These are phyloP conservation scores for Euphorbia peplus DNA, from an alignment of 345 rosid species.

Conservation along the genomic window DNA sequence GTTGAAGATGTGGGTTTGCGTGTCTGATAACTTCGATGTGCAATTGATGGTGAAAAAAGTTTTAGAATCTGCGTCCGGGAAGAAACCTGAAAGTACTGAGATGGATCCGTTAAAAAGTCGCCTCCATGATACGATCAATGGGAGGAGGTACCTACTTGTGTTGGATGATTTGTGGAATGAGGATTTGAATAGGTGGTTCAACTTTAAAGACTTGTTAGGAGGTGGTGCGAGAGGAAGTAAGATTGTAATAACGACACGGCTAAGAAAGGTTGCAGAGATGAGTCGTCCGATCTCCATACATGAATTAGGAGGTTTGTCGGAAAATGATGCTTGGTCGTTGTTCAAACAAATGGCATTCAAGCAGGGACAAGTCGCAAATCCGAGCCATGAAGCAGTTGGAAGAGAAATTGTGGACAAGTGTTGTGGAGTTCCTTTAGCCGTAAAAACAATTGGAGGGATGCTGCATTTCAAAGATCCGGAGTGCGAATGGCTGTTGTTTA, in stretches of 20 bases:
- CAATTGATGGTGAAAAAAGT: not conserved
- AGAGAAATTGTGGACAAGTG: not conserved
- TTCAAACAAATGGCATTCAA: too few relatives aligned
- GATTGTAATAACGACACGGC: not conserved
- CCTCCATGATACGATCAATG: not conserved
- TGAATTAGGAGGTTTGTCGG: not conserved
- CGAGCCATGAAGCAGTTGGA: not conserved
- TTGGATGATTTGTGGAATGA: slow-evolving; percentile 10
- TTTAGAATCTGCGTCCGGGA: not conserved
- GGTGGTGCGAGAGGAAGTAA: slow-evolving; percentile 5
- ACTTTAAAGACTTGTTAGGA: not conserved
- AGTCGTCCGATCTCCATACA: not conserved
- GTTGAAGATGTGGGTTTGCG: slow-evolving; percentile 4
- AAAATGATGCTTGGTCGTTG: too few relatives aligned
- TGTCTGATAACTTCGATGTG: not conserved
- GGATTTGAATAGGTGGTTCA: not conserved
- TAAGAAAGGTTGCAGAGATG: not conserved
- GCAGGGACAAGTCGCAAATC: not conserved
- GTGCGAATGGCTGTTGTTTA: slow-evolving; percentile 6
- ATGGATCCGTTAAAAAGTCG: not conserved
- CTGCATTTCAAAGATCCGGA: not conserved
- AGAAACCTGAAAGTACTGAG: not conserved
- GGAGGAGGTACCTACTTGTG: slow-evolving; percentile 12
- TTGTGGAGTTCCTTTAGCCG: not conserved
- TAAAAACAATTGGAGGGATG: not conserved